A percentile compares a stretch with the other conserved stretches of the same genome.
Conservation (phyloP, 495 filamentous ascomycete species). For the Annulohypoxylon maeteangense region DNA sequence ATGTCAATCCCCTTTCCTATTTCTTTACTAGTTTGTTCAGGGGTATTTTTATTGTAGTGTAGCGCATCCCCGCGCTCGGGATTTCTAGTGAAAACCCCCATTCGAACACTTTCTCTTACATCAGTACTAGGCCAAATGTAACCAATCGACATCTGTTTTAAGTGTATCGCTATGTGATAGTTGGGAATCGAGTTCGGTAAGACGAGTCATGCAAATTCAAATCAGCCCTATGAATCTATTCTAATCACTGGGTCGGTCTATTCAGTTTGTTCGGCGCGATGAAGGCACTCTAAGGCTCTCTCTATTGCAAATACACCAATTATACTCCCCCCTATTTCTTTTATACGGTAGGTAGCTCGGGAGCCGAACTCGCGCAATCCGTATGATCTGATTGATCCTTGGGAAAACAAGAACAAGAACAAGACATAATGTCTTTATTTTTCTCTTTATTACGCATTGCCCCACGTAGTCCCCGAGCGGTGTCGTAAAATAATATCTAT, state of each 20-base stretch:
- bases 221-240: background rate
- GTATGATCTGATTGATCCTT: background rate
- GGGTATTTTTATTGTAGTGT: background rate
- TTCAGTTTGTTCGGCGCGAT: background rate
- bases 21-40: background rate
- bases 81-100: background rate
- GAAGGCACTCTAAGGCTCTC: background rate
- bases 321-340: background rate
- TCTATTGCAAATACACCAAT: background rate
- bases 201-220: background rate
- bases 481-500: background rate
- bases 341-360: background rate
- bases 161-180: background rate
- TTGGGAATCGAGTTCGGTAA: background rate
- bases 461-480: conserved; percentile 1
- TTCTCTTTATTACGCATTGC: background rate
- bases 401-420: too few relatives aligned
- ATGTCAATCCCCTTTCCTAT: background rate
- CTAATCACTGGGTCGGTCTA: background rate
- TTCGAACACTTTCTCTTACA: background rate
- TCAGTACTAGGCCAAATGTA: background rate
- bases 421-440: background rate
- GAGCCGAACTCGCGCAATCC: background rate
- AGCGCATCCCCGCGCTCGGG: background rate
- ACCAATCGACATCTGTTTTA: background rate